These are phyloP conservation scores for Termitomyces sp. DNA, from an alignment of 768 basidiomycete genomes.

Conservation along the genomic window DNA sequence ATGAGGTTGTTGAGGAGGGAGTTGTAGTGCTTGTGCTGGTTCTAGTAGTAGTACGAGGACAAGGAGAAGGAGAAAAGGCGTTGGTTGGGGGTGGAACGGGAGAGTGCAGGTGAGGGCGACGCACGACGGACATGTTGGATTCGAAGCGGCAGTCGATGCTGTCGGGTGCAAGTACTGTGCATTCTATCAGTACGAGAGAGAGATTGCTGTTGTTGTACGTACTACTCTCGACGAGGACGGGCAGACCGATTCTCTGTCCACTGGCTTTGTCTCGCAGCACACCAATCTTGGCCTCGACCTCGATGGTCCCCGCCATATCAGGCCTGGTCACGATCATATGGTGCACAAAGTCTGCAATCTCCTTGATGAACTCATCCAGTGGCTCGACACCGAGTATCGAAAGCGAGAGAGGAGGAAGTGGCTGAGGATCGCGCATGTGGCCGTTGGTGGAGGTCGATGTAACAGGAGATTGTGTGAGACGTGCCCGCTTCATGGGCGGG, in stretches of 20 bases:
- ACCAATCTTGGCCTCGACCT: constrained; percentile 91
- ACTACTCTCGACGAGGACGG: constrained; percentile 84
- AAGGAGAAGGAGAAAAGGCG: background rate
- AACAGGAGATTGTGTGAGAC: constrained; percentile 16
- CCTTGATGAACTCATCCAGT: constrained; percentile 87
- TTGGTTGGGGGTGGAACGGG: background rate
- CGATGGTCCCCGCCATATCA: constrained; percentile 53
- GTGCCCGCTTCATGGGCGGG: constrained; percentile 25
- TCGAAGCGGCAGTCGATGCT: constrained; percentile 70
- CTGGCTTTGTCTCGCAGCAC: constrained; percentile 53
- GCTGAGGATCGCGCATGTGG: constrained; percentile 14
- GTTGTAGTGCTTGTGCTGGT: constrained; percentile 87
- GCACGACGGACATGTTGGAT: constrained; percentile 86
- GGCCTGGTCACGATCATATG: constrained; percentile 59
- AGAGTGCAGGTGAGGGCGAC: constrained; percentile 21
- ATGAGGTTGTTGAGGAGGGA: constrained; percentile 79
- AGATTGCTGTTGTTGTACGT: constrained; percentile 23
- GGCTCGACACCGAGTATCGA: constrained; percentile 89
- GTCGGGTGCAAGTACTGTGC: constrained; percentile 62
- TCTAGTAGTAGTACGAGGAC: constrained; percentile 30
- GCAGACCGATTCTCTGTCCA: constrained; percentile 57
- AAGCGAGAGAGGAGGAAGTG: constrained; percentile 60
- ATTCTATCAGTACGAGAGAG: background rate
- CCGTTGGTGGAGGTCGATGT: constrained; percentile 18
- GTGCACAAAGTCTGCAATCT: constrained; percentile 85